phyloP scores from a whole-genome alignment of 192 early-diverging fungal species.

The Thoreauomyces humboldtii region DNA sequence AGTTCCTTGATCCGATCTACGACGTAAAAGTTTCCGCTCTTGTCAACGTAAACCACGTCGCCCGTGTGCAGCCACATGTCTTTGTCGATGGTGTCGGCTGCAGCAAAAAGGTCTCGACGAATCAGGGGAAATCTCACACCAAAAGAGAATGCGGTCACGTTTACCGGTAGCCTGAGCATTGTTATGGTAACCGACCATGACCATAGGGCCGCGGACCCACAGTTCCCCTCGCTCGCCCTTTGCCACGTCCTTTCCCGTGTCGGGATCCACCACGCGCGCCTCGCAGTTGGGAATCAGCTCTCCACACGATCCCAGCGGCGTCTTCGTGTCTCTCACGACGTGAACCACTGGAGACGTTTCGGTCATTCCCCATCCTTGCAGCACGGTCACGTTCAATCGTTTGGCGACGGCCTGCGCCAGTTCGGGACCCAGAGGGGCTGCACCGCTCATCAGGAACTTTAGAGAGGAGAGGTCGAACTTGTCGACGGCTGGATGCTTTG shows the following conservation, averaged over 20 bases:
- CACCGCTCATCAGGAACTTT: conserved; percentile 63
- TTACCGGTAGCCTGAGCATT: conserved; percentile 75
- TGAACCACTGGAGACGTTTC: conserved; percentile 59
- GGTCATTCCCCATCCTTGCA: conserved; percentile 73
- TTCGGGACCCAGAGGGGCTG: conserved; percentile 76
- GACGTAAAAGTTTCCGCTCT: conserved; percentile 62
- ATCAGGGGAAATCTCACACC: too few relatives aligned
- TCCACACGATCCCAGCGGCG: conserved; percentile 62
- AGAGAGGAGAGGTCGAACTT: conserved; percentile 75
- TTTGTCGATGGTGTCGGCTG: conserved; percentile 47
- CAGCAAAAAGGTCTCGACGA: too few relatives aligned
- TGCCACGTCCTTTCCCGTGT: conserved; percentile 60
- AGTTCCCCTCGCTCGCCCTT: conserved; percentile 71
- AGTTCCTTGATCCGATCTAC: conserved; percentile 84
- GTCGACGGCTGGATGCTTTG: conserved; percentile 69
- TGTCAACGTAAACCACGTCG: conserved; percentile 73
- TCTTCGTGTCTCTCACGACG: conserved; percentile 30
- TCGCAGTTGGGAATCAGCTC: conserved; percentile 67
- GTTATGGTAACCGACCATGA: conserved; percentile 86
- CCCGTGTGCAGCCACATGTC: conserved; percentile 77
- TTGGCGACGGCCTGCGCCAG: conserved; percentile 57
- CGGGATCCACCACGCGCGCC: conserved; percentile 73
- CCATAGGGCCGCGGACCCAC: conserved; percentile 81
- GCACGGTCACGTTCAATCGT: conserved; percentile 46
- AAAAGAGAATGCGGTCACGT: conserved; percentile 48